Percentiles rank a stretch among this genome's conserved stretches.
Evolutionary conservation across 257 asterid species (phyloP).

Genomic region (Verbascum thapsus): DNA sequence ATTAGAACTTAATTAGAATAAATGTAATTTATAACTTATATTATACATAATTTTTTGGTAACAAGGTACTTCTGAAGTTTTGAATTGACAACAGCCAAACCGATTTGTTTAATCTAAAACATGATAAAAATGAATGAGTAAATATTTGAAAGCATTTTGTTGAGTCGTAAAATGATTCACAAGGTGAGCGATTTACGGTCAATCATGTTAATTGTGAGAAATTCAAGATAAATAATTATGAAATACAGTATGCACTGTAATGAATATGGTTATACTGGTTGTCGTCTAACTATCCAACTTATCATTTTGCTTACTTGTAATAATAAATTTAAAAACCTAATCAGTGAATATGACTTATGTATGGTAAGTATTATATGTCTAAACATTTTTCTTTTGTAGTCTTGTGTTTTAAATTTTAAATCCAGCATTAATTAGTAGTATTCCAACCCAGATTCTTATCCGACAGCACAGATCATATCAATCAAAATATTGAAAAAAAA

Average conservation of each 20-base stretch:
- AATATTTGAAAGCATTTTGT: neutral
- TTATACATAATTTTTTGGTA: neutral
- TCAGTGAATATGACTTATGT: neutral
- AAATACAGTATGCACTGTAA: neutral
- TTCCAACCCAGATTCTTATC: conserved; percentile 4
- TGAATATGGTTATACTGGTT: neutral
- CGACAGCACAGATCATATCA: conserved; percentile 5
- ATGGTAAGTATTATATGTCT: conserved; percentile 1
- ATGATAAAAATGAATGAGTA: neutral
- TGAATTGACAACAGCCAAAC: neutral
- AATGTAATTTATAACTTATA: neutral
- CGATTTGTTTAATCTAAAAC: neutral
- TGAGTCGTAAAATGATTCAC: no score
- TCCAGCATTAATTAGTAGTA: neutral
- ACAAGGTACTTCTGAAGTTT: neutral
- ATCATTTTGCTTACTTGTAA: neutral
- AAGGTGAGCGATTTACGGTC: no score
- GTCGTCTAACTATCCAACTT: neutral
- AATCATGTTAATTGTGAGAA: neutral
- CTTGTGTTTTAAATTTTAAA: conserved; percentile 15
- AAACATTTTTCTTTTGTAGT: neutral
- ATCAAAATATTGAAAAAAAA: neutral
- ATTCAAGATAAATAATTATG: neutral
- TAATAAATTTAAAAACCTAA: neutral
- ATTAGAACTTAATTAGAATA: neutral